Percentiles rank a stretch among this genome's conserved stretches.
These are phyloP conservation scores for Alternaria arbusti DNA, from an alignment of 2,329 filamentous ascomycete species.

Conservation along the genomic window DNA sequence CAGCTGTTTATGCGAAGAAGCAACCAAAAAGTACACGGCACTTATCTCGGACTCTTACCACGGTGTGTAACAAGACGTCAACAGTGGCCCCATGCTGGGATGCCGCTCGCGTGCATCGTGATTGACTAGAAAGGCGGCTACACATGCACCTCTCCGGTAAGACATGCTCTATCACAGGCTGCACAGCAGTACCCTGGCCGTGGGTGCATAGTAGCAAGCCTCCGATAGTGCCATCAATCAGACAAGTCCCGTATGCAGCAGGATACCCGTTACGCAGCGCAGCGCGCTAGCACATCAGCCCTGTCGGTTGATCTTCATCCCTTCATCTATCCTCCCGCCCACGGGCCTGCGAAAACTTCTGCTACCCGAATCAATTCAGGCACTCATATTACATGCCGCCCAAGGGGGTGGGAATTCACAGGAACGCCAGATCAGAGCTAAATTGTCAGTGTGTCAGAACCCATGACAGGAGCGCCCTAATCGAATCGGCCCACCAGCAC, in stretches of 20 bases:
- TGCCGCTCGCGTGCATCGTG: constrained; percentile 18
- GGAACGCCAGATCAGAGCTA: constrained; percentile 2
- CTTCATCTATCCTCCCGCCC: constrained; percentile 8
- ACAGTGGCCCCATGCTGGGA: constrained; percentile 7
- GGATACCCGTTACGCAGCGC: constrained; percentile 20
- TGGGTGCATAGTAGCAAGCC: constrained; percentile 16
- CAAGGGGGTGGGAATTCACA: neutral
- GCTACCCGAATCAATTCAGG: constrained; percentile 10
- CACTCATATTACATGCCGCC: constrained; percentile 3
- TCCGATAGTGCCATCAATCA: constrained; percentile 17
- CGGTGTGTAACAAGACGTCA: constrained; percentile 19
- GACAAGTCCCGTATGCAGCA: constrained; percentile 19
- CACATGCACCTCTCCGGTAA: constrained; percentile 23
- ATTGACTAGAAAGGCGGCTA: constrained; percentile 22
- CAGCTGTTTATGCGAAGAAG: constrained; percentile 17
- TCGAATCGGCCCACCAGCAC: constrained; percentile 25
- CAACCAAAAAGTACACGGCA: constrained; percentile 17
- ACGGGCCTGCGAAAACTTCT: constrained; percentile 1
- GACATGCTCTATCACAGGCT: constrained; percentile 23
- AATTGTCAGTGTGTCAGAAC: constrained; percentile 19
- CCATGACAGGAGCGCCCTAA: constrained; percentile 17
- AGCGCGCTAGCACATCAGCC: constrained; percentile 12
- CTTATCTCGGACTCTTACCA: constrained; percentile 14
- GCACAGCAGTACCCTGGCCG: constrained; percentile 13
- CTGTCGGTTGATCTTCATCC: constrained; percentile 8